A percentile compares a stretch with the other conserved stretches of the same genome.
phyloP scores from a whole-genome alignment of 192 early-diverging fungal genomes.

The Gryganskiella cystojenkinii region DNA sequence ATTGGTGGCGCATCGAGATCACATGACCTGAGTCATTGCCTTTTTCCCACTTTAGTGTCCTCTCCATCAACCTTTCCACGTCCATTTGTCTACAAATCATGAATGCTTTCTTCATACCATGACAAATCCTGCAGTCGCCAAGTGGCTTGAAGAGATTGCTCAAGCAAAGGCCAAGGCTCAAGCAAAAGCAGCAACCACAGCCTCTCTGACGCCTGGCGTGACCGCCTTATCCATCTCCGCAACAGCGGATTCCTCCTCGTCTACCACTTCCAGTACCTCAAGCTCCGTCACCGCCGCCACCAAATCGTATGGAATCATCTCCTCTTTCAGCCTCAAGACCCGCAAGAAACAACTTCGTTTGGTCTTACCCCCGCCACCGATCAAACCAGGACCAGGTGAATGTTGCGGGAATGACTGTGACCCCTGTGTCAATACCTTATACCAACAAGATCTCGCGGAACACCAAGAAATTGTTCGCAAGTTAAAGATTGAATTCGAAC shows the following conservation, averaged over 20 bases:
- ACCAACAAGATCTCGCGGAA: slow-evolving; percentile 29
- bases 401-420: slow-evolving; percentile 49
- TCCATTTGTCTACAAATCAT: too few relatives aligned
- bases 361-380: slow-evolving; percentile 16
- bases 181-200: not conserved
- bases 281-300: not conserved
- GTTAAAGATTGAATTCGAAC: slow-evolving; percentile 14
- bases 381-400: slow-evolving; percentile 42
- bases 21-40: too few relatives aligned
- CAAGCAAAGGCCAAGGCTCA: slow-evolving; percentile 35
- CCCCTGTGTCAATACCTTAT: slow-evolving; percentile 44
- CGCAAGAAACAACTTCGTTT: slow-evolving; percentile 16
- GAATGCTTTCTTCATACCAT: not conserved
- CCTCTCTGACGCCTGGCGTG: not conserved
- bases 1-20: too few relatives aligned
- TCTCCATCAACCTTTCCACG: too few relatives aligned
- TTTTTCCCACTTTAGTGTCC: too few relatives aligned
- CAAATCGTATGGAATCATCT: slow-evolving; percentile 24
- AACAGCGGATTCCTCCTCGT: not conserved
- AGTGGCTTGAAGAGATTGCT: slow-evolving; percentile 48
- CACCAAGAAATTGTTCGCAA: slow-evolving; percentile 4
- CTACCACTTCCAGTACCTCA: not conserved
- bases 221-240: not conserved
- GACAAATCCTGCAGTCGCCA: slow-evolving; percentile 24
- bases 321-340: slow-evolving; percentile 27